Evolutionary conservation across 306 rosid species (phyloP).

Genomic region (Trifolium fragiferum): DNA sequence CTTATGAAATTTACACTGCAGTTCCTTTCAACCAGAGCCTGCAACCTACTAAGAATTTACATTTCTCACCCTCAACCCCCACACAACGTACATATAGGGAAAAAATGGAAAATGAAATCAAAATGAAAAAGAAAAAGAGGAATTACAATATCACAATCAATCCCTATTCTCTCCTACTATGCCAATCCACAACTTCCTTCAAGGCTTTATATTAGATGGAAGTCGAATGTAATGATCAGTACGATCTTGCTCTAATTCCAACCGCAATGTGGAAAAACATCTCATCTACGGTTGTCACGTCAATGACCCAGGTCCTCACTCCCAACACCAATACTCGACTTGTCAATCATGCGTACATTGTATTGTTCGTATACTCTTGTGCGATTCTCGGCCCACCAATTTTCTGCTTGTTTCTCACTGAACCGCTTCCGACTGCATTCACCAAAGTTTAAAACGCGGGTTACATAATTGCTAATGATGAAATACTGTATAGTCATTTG

Average conservation of each 20-base stretch:
- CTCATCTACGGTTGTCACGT: conserved; percentile 69
- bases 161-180: conserved; percentile 69
- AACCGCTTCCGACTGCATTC: conserved; percentile 92
- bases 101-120: conserved; percentile 70
- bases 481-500: conserved; percentile 4
- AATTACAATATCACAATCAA: conserved; percentile 65
- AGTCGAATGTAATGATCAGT: conserved; percentile 63
- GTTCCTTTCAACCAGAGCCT: conserved; percentile 63
- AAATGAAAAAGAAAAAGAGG: conserved; percentile 38
- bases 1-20: conserved; percentile 79
- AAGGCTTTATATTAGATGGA: conserved; percentile 59
- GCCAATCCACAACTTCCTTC: conserved; percentile 62
- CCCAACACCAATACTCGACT: conserved; percentile 84
- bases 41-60: conserved; percentile 87
- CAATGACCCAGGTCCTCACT: conserved; percentile 86
- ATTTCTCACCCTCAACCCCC: conserved; percentile 89
- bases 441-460: conserved; percentile 11
- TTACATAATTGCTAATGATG: not conserved
- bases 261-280: conserved; percentile 55
- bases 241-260: conserved; percentile 57
- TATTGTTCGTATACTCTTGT: conserved; percentile 85
- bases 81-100: conserved; percentile 73
- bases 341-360: conserved; percentile 81
- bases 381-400: conserved; percentile 98
- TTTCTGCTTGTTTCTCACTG: conserved; percentile 95